These are phyloP conservation scores for Cryptosporidium bovis DNA, from an alignment of 169 alveolate genomes.

Conservation along the genomic window DNA sequence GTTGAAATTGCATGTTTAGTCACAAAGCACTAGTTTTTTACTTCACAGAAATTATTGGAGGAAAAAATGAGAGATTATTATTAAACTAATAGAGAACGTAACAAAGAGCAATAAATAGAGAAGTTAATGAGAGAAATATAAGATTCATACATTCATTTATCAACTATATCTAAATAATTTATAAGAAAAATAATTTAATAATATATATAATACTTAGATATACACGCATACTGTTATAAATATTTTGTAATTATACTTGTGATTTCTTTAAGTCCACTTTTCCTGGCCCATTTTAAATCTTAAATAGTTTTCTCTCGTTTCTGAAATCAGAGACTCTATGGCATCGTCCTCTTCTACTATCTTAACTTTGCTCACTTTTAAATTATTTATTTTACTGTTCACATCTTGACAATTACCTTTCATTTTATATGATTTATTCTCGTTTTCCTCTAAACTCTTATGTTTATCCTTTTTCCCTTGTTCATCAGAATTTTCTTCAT, in stretches of 20 bases:
- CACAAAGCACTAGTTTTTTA: too few species aligned
- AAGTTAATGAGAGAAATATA: not conserved
- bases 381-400: not conserved
- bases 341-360: conserved; percentile 52
- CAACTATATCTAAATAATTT: too few species aligned
- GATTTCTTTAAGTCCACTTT: conserved; percentile 17
- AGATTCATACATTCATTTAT: too few species aligned
- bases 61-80: too few species aligned
- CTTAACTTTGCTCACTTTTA: not conserved
- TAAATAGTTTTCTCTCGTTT: conserved; percentile 12
- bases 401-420: not conserved
- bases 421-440: too few species aligned
- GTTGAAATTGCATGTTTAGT: too few species aligned
- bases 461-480: too few species aligned
- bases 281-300: conserved; percentile 13
- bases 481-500: not conserved
- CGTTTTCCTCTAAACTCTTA: too few species aligned
- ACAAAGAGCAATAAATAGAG: not conserved
- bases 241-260: not conserved
- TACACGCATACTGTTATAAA: not conserved
- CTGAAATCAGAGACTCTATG: conserved; percentile 34
- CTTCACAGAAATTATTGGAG: too few species aligned
- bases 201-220: too few species aligned
- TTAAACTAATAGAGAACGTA: too few species aligned
- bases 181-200: too few species aligned